A percentile compares a stretch with the other conserved stretches of the same genome.
phyloP scores from a whole-genome alignment of 805 yeast genomes.

The Saturnispora mendoncae region DNA sequence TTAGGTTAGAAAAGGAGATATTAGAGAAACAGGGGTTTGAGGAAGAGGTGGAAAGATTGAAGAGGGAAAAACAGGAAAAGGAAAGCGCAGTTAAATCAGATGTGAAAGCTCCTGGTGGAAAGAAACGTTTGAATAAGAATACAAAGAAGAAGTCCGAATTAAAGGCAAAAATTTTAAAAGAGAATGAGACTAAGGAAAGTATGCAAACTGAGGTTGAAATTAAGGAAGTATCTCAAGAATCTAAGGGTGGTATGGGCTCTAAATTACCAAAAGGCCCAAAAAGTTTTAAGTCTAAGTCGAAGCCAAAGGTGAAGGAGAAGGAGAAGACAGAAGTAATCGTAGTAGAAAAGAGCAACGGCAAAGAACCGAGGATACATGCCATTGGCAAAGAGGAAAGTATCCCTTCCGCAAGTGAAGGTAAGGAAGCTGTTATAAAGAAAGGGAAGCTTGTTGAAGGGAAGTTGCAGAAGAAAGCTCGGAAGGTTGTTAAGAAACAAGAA shows the following conservation, averaged over 20 bases:
- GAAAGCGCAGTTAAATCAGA: neutral
- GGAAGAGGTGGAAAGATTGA: neutral
- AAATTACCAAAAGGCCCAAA: conserved; percentile 14
- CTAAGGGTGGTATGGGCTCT: no score
- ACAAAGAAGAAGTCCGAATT: neutral
- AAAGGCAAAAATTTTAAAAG: neutral
- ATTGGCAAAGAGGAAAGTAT: neutral
- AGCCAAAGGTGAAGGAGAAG: no score
- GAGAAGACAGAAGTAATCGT: no score
- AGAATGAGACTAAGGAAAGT: neutral
- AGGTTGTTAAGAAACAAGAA: neutral
- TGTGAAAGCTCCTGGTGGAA: neutral
- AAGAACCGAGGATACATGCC: neutral
- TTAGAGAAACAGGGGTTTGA: neutral
- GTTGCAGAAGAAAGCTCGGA: neutral
- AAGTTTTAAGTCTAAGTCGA: no score
- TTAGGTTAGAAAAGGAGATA: neutral
- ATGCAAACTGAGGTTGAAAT: neutral
- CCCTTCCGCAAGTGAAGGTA: neutral
- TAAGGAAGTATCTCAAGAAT: conserved; percentile 13
- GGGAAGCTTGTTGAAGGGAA: neutral
- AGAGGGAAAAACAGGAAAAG: neutral
- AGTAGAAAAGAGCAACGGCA: neutral
- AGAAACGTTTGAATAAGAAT: neutral
- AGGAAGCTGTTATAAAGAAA: neutral